phyloP scores from a whole-genome alignment of 169 alveolate species.

The Eimeria praecox region DNA sequence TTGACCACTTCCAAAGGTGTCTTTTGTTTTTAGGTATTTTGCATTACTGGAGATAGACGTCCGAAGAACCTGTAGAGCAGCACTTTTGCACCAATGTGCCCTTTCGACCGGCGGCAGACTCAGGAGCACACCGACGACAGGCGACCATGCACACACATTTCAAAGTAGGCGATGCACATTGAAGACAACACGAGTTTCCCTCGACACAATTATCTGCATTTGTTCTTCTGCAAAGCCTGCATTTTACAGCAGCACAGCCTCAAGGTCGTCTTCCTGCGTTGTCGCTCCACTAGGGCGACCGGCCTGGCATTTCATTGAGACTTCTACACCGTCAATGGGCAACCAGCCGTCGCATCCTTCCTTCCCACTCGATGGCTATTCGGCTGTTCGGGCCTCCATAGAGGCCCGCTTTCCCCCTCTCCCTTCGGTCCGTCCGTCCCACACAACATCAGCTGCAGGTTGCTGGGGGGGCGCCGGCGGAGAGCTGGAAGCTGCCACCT shows the following conservation, averaged over 20 bases:
- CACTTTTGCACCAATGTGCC: constrained; percentile 33
- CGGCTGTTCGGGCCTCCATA: constrained; percentile 61
- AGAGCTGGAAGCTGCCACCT: neutral
- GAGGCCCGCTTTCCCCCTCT: constrained; percentile 68
- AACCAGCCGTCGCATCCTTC: constrained; percentile 59
- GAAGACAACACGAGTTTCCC: neutral
- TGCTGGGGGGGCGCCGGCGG: constrained; percentile 36
- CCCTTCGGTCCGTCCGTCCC: neutral
- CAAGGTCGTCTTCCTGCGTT: neutral
- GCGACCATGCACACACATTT: neutral
- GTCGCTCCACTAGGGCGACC: neutral
- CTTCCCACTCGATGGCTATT: constrained; percentile 59
- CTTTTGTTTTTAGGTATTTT: neutral
- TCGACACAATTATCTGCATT: neutral
- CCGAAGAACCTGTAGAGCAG: neutral
- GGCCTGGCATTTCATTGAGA: constrained; percentile 5
- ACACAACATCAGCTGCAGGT: neutral
- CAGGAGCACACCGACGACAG: constrained; percentile 26
- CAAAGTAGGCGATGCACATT: neutral
- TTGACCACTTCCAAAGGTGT: neutral
- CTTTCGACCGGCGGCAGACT: neutral
- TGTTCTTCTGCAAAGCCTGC: neutral
- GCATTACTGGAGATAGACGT: neutral
- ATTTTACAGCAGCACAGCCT: neutral
- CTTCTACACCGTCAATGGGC: constrained; percentile 48